Percentiles rank a stretch among this genome's conserved stretches.
Conservation (phyloP, 2,329 filamentous ascomycete genomes). For the Leptographium flavum region DNA sequence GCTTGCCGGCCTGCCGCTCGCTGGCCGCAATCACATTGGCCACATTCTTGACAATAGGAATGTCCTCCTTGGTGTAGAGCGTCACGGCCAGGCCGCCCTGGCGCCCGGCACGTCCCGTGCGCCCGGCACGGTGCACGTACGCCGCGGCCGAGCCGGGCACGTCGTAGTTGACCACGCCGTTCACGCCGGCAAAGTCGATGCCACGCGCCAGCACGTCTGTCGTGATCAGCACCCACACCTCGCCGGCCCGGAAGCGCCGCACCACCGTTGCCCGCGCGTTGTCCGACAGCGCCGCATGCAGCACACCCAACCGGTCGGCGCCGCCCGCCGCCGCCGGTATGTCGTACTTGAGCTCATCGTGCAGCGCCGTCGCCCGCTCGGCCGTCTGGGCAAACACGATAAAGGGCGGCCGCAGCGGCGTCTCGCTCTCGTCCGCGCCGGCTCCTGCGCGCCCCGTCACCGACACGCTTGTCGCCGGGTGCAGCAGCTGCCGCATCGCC, state of each 20-base stretch:
- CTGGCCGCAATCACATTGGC: constrained; percentile 82
- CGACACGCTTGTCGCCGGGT: constrained; percentile 41
- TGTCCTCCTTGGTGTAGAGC: constrained; percentile 89
- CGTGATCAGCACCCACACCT: constrained; percentile 93
- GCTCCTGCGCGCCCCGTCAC: constrained; percentile 18
- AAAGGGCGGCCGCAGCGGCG: constrained; percentile 66
- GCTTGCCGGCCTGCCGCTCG: constrained; percentile 48
- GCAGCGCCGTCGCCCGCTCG: constrained; percentile 70
- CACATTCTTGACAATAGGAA: constrained; percentile 75
- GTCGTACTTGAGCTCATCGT: constrained; percentile 86
- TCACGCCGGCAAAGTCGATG: constrained; percentile 88
- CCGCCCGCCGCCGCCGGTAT: constrained; percentile 82
- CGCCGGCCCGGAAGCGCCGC: constrained; percentile 76
- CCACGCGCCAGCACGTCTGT: constrained; percentile 87
- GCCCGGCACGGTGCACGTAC: constrained; percentile 86
- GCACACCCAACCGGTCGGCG: constrained; percentile 68
- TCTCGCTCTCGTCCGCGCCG: constrained; percentile 33
- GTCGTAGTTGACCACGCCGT: constrained; percentile 95
- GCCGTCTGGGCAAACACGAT: constrained; percentile 96
- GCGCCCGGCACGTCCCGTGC: constrained; percentile 78
- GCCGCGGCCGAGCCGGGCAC: constrained; percentile 79
- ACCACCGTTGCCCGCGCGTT: constrained; percentile 65
- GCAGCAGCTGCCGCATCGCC: constrained; percentile 76
- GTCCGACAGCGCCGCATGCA: constrained; percentile 77
- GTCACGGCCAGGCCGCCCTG: constrained; percentile 84